phyloP scores from a whole-genome alignment of 75 land plant genomes.

The Isoetes taiwanensis region DNA sequence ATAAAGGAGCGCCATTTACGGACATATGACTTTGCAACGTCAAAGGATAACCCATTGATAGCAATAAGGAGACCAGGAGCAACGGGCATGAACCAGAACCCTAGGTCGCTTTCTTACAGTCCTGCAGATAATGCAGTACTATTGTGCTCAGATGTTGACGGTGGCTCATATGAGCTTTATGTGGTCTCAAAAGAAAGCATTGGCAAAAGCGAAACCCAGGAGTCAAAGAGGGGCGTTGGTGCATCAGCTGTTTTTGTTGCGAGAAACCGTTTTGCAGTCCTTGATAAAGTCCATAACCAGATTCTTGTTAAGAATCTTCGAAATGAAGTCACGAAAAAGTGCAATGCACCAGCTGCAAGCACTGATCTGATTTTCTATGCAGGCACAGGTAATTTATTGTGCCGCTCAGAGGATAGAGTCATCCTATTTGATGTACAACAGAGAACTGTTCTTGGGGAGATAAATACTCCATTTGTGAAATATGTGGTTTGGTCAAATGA shows the following conservation, averaged over 20 bases:
- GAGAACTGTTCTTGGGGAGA: constrained; percentile 46
- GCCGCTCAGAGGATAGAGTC: constrained; percentile 54
- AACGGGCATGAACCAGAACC: constrained; percentile 39
- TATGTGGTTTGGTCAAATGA: constrained; percentile 66
- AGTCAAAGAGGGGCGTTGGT: constrained; percentile 54
- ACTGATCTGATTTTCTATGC: constrained; percentile 59
- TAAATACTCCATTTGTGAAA: constrained; percentile 41
- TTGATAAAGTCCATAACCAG: constrained; percentile 49
- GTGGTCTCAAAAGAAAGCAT: constrained; percentile 37
- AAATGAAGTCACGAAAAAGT: constrained; percentile 55
- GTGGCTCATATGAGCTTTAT: constrained; percentile 60
- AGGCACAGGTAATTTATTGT: constrained; percentile 55
- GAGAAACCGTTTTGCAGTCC: constrained; percentile 47
- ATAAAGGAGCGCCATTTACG: constrained; percentile 54
- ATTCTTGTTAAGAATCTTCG: constrained; percentile 39
- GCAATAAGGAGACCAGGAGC: constrained; percentile 47
- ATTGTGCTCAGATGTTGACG: constrained; percentile 59
- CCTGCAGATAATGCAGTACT: constrained; percentile 68
- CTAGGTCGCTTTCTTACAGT: constrained; percentile 50
- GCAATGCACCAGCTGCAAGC: constrained; percentile 27
- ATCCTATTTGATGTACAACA: constrained; percentile 62
- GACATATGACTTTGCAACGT: constrained; percentile 41
- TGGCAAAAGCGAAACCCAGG: constrained; percentile 50
- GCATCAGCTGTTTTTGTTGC: constrained; percentile 64
- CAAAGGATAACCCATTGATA: constrained; percentile 40